phyloP scores from a whole-genome alignment of 495 filamentous ascomycete species.

The Friedmanniomyces endolithicus region DNA sequence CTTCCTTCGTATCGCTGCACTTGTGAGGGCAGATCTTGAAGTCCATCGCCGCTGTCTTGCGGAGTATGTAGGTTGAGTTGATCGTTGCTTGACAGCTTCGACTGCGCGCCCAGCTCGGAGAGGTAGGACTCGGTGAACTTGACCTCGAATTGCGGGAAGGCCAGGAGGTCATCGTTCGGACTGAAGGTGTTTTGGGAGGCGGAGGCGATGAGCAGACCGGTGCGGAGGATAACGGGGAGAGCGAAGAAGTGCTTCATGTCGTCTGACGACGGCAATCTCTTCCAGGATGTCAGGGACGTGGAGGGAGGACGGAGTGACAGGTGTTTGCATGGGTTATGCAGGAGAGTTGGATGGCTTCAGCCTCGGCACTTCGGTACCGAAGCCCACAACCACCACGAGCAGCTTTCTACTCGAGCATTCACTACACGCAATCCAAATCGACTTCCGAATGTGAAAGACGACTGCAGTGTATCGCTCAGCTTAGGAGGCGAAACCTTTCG shows the following conservation, averaged over 20 bases:
- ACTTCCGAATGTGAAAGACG: neutral
- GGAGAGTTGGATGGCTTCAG: neutral
- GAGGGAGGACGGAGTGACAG: neutral
- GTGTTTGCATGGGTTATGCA: neutral
- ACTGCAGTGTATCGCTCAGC: neutral
- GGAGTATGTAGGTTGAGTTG: neutral
- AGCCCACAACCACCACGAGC: neutral
- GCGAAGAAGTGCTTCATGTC: constrained; percentile 31
- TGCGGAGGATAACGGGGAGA: constrained; percentile 28
- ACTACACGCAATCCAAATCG: neutral
- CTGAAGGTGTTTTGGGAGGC: constrained; percentile 47
- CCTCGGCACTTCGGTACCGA: neutral
- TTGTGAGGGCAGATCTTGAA: constrained; percentile 16
- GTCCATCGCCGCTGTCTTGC: constrained; percentile 1
- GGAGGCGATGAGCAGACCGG: constrained; percentile 35
- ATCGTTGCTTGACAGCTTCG: constrained; percentile 24
- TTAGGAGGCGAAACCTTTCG: too few relatives aligned
- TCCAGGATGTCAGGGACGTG: neutral
- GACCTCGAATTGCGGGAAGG: constrained; percentile 87
- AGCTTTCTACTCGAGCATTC: neutral
- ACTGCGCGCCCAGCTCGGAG: constrained; percentile 53
- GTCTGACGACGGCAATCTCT: neutral
- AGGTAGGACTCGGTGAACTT: constrained; percentile 64
- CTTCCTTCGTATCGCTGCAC: constrained; percentile 24
- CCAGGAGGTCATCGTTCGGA: constrained; percentile 81